Evolutionary conservation across 78 protist genomes (phyloP).

Genomic region (Dictyostelium capitatum): DNA sequence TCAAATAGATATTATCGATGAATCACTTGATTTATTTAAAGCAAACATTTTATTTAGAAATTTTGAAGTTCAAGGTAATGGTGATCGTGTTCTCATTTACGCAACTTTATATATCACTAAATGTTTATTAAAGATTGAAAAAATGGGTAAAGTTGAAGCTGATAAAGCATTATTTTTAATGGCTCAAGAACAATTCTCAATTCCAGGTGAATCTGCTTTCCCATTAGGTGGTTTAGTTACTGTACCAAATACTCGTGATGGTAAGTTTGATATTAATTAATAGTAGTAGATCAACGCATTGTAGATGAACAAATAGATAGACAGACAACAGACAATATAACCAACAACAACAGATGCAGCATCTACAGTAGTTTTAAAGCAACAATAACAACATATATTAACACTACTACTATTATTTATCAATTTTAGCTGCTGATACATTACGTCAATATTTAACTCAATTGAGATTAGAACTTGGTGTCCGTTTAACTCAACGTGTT

Average conservation of each 20-base stretch:
- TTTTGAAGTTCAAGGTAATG: conserved; percentile 93
- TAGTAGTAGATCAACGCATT: too few relatives aligned
- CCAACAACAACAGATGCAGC: not conserved
- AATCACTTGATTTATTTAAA: conserved; percentile 91
- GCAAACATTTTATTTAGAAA: conserved; percentile 96
- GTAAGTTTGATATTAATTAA: conserved; percentile 42
- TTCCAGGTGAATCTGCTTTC: conserved; percentile 94
- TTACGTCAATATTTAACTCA: conserved; percentile 92
- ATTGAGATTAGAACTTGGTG: conserved; percentile 88
- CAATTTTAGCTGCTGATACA: conserved; percentile 70
- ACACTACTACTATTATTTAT: not conserved
- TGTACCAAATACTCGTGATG: conserved; percentile 77
- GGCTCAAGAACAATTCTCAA: conserved; percentile 86
- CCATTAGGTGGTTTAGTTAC: conserved; percentile 86
- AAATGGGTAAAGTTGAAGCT: conserved; percentile 76
- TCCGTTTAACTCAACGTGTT: conserved; percentile 82
- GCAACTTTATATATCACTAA: conserved; percentile 91
- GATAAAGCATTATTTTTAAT: conserved; percentile 80
- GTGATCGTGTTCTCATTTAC: conserved; percentile 96
- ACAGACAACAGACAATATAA: not conserved
- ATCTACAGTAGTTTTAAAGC: not conserved
- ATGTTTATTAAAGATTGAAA: conserved; percentile 87
- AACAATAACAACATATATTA: not conserved
- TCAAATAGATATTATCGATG: conserved; percentile 93
- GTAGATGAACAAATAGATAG: not conserved